These are phyloP conservation scores for Gossypium bickii DNA, from an alignment of 345 rosid genomes.

Conservation along the genomic window DNA sequence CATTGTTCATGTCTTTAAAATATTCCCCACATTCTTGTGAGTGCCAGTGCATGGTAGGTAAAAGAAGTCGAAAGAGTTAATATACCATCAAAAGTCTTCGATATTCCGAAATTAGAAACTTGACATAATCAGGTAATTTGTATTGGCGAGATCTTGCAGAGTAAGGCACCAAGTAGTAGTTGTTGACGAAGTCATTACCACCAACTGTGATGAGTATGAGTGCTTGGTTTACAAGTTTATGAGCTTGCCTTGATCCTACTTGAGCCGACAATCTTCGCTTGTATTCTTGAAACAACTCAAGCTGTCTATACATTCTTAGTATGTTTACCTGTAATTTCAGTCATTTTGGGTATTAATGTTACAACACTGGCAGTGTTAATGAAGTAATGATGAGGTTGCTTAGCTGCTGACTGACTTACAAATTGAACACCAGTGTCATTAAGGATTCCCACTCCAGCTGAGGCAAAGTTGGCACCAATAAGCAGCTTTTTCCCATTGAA, in stretches of 20 bases:
- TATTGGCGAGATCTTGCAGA: conserved; percentile 52
- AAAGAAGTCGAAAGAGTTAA: not conserved
- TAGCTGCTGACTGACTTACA: conserved; percentile 27
- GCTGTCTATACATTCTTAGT: conserved; percentile 55
- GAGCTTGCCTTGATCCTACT: conserved; percentile 41
- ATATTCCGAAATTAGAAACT: conserved; percentile 42
- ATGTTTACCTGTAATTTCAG: conserved; percentile 47
- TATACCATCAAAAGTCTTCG: conserved; percentile 36
- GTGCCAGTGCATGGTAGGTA: not conserved
- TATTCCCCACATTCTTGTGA: not conserved
- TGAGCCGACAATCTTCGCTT: conserved; percentile 43
- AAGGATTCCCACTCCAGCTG: conserved; percentile 68
- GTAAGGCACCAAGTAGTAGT: conserved; percentile 45
- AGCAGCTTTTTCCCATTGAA: conserved; percentile 51
- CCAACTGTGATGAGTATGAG: conserved; percentile 50
- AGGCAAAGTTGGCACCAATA: conserved; percentile 82
- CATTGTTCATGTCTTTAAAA: not conserved
- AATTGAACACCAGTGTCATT: conserved; percentile 66
- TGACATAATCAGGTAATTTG: conserved; percentile 37
- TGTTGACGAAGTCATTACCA: conserved; percentile 65
- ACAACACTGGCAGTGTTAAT: too few relatives aligned
- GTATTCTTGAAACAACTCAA: conserved; percentile 55
- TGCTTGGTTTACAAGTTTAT: conserved; percentile 43
- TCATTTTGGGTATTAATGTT: not conserved
- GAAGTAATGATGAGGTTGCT: too few relatives aligned